Evolutionary conservation across 805 yeast genomes (phyloP).

Genomic region (Candida boleticola): DNA sequence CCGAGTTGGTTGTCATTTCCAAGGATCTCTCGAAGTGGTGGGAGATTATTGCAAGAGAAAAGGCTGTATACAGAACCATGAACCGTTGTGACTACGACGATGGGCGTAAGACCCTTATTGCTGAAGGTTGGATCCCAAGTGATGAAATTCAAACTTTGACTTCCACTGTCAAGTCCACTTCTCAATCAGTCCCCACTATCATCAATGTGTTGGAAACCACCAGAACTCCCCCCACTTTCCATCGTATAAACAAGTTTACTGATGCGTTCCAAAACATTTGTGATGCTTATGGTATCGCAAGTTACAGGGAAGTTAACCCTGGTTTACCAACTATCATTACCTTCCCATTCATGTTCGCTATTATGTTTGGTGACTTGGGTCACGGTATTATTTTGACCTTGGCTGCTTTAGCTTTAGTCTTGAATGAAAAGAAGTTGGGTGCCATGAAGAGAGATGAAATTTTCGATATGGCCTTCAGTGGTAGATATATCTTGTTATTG

Average conservation of each 20-base stretch:
- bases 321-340: slow-evolving; percentile 93
- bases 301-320: slow-evolving; percentile 93
- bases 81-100: slow-evolving; percentile 80
- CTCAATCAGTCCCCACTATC: slow-evolving; percentile 48
- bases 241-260: slow-evolving; percentile 92
- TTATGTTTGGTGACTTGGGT: slow-evolving; percentile 98
- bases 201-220: slow-evolving; percentile 64
- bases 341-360: slow-evolving; percentile 97
- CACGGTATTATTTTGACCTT: slow-evolving; percentile 84
- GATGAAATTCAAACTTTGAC: slow-evolving; percentile 69
- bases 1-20: slow-evolving; percentile 79
- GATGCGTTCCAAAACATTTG: slow-evolving; percentile 89
- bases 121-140: slow-evolving; percentile 96
- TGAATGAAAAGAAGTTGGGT: slow-evolving; percentile 70
- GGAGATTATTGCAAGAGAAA: slow-evolving; percentile 62
- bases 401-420: slow-evolving; percentile 68
- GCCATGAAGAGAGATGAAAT: slow-evolving; percentile 82
- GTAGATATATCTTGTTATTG: slow-evolving; percentile 83
- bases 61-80: slow-evolving; percentile 74
- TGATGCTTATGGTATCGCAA: slow-evolving; percentile 93
- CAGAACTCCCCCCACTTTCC: slow-evolving; percentile 91
- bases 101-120: slow-evolving; percentile 80
- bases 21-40: slow-evolving; percentile 76
- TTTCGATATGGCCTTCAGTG: slow-evolving; percentile 92
- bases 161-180: slow-evolving; percentile 58